Evolutionary conservation across 768 basidiomycete species (phyloP).

Genomic region (Russula olivacea): DNA sequence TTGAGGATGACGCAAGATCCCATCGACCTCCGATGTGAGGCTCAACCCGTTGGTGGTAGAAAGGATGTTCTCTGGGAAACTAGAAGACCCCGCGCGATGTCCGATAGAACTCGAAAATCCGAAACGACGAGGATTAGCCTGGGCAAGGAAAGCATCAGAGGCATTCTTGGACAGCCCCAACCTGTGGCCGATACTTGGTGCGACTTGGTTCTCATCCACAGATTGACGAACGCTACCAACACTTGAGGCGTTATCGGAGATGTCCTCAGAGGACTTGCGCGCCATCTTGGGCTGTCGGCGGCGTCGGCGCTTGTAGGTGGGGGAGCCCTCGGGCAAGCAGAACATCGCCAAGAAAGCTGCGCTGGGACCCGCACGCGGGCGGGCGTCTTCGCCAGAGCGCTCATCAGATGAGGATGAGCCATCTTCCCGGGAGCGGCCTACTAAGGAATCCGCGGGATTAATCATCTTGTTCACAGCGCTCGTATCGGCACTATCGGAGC

Average conservation of each 20-base stretch:
- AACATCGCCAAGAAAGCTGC: conserved; percentile 56
- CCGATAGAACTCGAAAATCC: conserved; percentile 10
- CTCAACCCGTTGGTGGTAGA: background rate
- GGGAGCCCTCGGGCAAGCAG: conserved; percentile 77
- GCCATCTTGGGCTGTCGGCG: conserved; percentile 56
- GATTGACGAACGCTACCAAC: conserved; percentile 16
- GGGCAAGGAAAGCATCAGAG: conserved; percentile 25
- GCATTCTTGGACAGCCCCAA: conserved; percentile 21
- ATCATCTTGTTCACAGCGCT: conserved; percentile 24
- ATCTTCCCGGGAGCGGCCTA: conserved; percentile 18
- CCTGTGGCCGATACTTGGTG: conserved; percentile 24
- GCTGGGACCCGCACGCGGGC: conserved; percentile 27
- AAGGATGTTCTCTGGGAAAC: conserved; percentile 17
- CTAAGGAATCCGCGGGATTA: conserved; percentile 23
- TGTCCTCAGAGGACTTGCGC: conserved; percentile 33
- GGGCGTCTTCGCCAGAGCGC: conserved; percentile 26
- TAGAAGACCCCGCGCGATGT: conserved; percentile 14
- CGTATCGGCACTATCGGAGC: conserved; percentile 23
- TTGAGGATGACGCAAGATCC: conserved; percentile 11
- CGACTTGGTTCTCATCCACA: conserved; percentile 32
- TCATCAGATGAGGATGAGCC: conserved; percentile 23
- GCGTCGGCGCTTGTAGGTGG: conserved; percentile 83
- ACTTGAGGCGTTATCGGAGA: conserved; percentile 25
- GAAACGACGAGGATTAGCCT: conserved; percentile 19
- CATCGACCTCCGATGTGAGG: conserved; percentile 12